Evolutionary conservation across 176 grass and related monocot genomes (phyloP), one percentile per base, ranked within the genome.

Genomic region (Metroxylon sagu): DNA sequence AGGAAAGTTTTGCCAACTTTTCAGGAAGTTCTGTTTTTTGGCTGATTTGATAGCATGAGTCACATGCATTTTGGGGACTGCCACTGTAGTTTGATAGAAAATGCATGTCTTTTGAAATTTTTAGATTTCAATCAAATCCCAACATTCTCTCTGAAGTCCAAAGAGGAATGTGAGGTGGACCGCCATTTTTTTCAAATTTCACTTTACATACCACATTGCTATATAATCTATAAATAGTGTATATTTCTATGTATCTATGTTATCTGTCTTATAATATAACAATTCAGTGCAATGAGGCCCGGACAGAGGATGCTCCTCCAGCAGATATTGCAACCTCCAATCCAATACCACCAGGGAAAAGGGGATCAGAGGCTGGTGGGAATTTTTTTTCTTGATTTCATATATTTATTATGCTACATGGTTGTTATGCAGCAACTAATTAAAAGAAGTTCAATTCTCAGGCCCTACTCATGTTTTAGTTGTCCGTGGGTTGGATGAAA

Each of bases 381-480:
- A 88, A 67, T 77, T 70, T 21, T 65, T 16, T 79, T 59, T 57
- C 49, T 67, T 26, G 16, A 15, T 62, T 57, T 12, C 59, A 59
- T 60, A 65, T 71, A n/a, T 81, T 54, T 19, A 52, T 14, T 70
- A 12, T 69, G 23, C 55, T 69, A 59, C 77, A 50, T 30, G 43
- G 49, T 5, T 72, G 26, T 5, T 51, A 30, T 60, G 61, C 26
- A 61, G 68, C 71, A 51, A 77, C 48, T 60, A 56, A 52, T n/a
- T 7, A 1, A 21, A 53, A 72, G 55, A 53, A 72, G 52, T 64
- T 54, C 28, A 43, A 43, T 19, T 74, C 84, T 75, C 71, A 98
- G 93, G 84, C 52, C 87, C 84, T 73, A 98, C 93, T 55, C 93
- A 98, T 98, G 93, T 98, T 76, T 85, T 98, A 82, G 93, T 98